Percentiles rank a stretch among this genome's conserved stretches.
Evolutionary conservation across 805 yeast genomes (phyloP).

Genomic region (Lipomyces sp.): DNA sequence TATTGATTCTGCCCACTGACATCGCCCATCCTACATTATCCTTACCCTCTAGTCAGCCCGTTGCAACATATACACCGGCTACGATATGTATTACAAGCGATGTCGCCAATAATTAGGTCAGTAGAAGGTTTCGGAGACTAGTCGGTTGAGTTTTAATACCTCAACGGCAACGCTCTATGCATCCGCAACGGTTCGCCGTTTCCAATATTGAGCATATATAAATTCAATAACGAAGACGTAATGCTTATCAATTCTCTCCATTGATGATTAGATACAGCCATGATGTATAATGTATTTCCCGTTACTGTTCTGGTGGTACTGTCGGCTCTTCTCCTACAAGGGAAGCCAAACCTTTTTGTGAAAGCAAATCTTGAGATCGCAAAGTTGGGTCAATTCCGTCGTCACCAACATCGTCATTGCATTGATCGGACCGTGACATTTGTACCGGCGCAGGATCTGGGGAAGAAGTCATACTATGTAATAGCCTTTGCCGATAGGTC

Average conservation of each 20-base stretch:
- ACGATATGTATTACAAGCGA: too few relatives aligned
- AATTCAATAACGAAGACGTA: background rate
- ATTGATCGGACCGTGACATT: background rate
- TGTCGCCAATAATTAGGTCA: too few relatives aligned
- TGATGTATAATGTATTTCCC: background rate
- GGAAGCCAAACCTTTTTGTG: background rate
- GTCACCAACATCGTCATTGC: background rate
- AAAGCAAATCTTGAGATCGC: background rate
- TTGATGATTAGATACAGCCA: background rate
- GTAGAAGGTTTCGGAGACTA: too few relatives aligned
- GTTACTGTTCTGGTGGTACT: background rate
- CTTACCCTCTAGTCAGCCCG: too few relatives aligned
- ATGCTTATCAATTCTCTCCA: background rate
- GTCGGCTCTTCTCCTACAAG: background rate
- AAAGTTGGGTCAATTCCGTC: constrained; percentile 1
- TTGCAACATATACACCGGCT: too few relatives aligned
- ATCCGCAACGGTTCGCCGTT: background rate
- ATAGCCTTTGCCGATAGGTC: constrained; percentile 24
- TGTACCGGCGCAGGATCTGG: constrained; percentile 8
- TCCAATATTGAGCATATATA: background rate
- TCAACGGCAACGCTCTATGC: too few relatives aligned
- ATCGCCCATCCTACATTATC: too few relatives aligned
- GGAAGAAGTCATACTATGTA: constrained; percentile 17
- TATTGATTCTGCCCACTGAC: too few relatives aligned
- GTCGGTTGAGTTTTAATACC: too few relatives aligned